Conservation (phyloP, 345 rosid genomes). For the Erucastrum elatum region DNA sequence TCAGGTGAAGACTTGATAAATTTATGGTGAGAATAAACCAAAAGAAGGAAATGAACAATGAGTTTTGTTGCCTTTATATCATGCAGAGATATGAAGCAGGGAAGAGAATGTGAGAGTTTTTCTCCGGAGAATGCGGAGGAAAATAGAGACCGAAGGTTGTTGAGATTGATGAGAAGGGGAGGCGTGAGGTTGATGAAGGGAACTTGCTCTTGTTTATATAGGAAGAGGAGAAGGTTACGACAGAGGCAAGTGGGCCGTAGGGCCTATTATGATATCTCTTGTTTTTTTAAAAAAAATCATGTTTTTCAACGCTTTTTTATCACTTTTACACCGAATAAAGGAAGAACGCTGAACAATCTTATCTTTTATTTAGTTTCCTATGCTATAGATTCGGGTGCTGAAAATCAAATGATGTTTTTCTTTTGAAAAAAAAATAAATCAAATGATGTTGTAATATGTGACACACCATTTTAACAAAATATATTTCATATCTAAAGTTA, state of each 20-base stretch:
- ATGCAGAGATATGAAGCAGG: constrained; percentile 43
- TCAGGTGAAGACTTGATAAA: constrained; percentile 12
- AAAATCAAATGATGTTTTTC: no score
- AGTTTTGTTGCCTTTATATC: constrained; percentile 27
- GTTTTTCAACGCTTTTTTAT: neutral
- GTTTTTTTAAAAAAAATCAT: neutral
- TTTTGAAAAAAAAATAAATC: no score
- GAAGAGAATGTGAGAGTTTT: constrained; percentile 10
- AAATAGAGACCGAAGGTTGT: constrained; percentile 14
- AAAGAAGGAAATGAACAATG: neutral
- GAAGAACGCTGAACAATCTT: neutral
- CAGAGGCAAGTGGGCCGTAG: constrained; percentile 36
- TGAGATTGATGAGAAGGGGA: constrained; percentile 16
- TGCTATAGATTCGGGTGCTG: neutral
- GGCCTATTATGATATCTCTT: constrained; percentile 23
- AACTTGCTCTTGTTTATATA: constrained; percentile 48
- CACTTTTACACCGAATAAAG: neutral
- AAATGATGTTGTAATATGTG: no score
- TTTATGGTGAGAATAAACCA: neutral
- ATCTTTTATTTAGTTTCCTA: neutral
- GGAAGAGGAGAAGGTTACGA: constrained; percentile 7
- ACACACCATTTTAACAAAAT: neutral
- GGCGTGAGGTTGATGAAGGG: constrained; percentile 66
- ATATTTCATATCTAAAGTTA: neutral
- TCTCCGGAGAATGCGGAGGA: constrained; percentile 28